Percentiles rank a stretch among this genome's conserved stretches.
These are phyloP conservation scores for Panicum virgatum DNA, from an alignment of 202 grass and related monocot genomes.

Conservation along the genomic window DNA sequence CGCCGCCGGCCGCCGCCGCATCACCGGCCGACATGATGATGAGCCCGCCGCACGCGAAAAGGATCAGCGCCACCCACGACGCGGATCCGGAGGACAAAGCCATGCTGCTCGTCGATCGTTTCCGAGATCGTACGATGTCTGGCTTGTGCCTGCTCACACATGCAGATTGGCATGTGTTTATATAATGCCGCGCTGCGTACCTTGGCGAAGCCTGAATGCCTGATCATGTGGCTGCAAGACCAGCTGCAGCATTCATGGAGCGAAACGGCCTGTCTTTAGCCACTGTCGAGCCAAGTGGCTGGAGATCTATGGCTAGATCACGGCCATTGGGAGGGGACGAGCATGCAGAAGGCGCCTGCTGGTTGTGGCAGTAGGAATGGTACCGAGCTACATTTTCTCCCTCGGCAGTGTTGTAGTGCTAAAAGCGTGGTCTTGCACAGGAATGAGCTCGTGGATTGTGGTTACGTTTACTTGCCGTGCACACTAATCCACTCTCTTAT, in stretches of 20 bases:
- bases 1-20: neutral
- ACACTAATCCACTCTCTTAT: neutral
- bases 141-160: neutral
- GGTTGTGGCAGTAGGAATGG: neutral
- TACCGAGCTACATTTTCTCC: slow-evolving; percentile 14
- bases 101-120: neutral
- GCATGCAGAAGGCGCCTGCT: neutral
- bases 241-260: neutral
- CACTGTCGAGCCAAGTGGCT: neutral
- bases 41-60: neutral
- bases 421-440: neutral
- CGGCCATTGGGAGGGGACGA: neutral
- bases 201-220: neutral
- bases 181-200: neutral
- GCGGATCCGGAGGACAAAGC: neutral
- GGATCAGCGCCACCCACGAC: neutral
- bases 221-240: neutral
- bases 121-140: neutral
- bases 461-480: slow-evolving; percentile 19
- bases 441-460: neutral
- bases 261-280: slow-evolving; percentile 2
- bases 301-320: neutral
- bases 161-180: neutral
- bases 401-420: neutral
- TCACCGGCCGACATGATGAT: neutral